These are phyloP conservation scores for Collybia sordida DNA, from an alignment of 768 basidiomycete species.

Conservation along the genomic window DNA sequence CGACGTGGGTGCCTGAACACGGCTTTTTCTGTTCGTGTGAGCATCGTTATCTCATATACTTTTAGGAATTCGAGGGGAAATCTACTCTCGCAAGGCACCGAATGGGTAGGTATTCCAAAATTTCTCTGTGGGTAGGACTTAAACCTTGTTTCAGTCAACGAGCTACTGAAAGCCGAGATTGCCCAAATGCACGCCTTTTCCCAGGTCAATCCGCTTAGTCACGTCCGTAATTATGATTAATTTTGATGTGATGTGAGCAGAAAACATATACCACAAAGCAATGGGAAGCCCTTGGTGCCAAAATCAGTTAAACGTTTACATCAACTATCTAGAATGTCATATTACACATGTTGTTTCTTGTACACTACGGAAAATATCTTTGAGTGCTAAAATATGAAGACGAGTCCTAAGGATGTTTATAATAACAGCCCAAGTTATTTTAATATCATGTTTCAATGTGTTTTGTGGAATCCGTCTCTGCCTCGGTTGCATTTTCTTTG, in stretches of 20 bases:
- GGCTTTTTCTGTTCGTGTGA: no score
- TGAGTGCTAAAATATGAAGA: no score
- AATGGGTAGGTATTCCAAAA: conserved; percentile 44
- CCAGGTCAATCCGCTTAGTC: conserved; percentile 51
- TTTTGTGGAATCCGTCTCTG: no score
- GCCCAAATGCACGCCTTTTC: conserved; percentile 86
- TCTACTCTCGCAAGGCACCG: conserved; percentile 76
- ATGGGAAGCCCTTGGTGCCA: conserved; percentile 39
- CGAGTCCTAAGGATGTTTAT: no score
- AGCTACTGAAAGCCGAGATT: conserved; percentile 71
- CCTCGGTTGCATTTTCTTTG: no score
- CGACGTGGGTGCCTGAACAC: conserved; percentile 44
- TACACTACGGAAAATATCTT: no score
- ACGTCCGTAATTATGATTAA: not conserved
- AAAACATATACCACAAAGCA: conserved; percentile 75
- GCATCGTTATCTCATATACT: not conserved
- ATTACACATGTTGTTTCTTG: no score
- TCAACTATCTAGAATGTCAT: no score
- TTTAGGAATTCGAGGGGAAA: conserved; percentile 75
- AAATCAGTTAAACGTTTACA: conserved; percentile 8
- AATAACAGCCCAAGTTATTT: no score
- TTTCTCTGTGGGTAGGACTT: not conserved
- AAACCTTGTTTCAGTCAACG: conserved; percentile 56
- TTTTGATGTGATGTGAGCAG: conserved; percentile 29
- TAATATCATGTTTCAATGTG: no score